Percentiles rank a stretch among this genome's conserved stretches.
Conservation (phyloP, 1,139 yeast species). For the Yarrowia galli region DNA sequence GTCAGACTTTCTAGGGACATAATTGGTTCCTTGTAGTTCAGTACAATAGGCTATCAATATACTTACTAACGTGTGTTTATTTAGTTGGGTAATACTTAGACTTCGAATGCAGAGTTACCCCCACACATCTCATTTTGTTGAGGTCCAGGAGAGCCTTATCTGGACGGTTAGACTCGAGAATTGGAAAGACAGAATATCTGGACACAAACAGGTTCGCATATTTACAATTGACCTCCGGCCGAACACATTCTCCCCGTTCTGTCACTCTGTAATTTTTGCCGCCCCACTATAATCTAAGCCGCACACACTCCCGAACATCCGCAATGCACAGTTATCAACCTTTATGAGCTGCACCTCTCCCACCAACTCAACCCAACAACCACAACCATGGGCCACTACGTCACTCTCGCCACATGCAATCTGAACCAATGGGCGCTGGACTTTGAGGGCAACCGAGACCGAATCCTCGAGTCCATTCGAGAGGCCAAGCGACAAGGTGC, state of each 20-base stretch:
- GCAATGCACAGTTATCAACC: conserved; percentile 16
- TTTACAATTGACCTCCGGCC: too few relatives aligned
- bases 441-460: conserved; percentile 93
- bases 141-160: too few relatives aligned
- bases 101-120: too few relatives aligned
- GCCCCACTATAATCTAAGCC: background rate
- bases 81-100: too few relatives aligned
- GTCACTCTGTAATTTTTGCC: background rate
- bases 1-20: background rate
- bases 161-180: too few relatives aligned
- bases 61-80: too few relatives aligned
- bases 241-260: too few relatives aligned
- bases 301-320: conserved; percentile 13
- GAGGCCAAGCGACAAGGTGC: conserved; percentile 82
- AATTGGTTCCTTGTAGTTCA: too few relatives aligned
- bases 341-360: background rate
- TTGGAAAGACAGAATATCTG: too few relatives aligned
- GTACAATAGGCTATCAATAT: too few relatives aligned
- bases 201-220: too few relatives aligned
- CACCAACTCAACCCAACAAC: conserved; percentile 9
- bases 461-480: conserved; percentile 80
- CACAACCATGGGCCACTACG: conserved; percentile 59
- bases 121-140: too few relatives aligned
- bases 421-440: conserved; percentile 99
- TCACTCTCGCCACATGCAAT: conserved; percentile 66